A percentile compares a stretch with the other conserved stretches of the same genome.
Conservation (phyloP, 345 rosid species). For the Eucalyptus victrix region DNA sequence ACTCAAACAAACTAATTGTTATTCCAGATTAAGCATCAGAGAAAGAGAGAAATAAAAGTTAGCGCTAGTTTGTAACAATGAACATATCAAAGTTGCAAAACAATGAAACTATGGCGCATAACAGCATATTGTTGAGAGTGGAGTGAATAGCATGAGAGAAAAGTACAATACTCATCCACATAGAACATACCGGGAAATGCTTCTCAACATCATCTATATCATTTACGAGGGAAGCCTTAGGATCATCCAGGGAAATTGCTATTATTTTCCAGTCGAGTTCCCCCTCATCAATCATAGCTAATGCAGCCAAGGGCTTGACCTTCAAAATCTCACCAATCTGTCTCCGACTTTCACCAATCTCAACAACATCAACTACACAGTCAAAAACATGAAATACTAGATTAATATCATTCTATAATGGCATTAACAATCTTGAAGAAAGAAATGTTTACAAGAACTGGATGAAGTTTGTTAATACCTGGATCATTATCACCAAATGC, state of each 20-base stretch:
- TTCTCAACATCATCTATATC: conserved; percentile 84
- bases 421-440: neutral
- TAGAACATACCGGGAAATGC: conserved; percentile 70
- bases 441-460: neutral
- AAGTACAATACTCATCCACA: neutral
- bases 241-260: conserved; percentile 87
- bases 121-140: neutral
- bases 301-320: conserved; percentile 81
- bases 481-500: conserved; percentile 96
- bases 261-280: conserved; percentile 99
- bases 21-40: neutral
- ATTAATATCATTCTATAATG: neutral
- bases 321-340: conserved; percentile 68
- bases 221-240: conserved; percentile 85
- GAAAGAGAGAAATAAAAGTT: neutral
- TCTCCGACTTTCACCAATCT: conserved; percentile 65
- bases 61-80: neutral
- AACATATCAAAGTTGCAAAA: neutral
- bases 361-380: conserved; percentile 81
- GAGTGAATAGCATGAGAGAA: neutral
- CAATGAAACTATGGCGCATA: neutral
- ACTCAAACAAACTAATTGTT: neutral
- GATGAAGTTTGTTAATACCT: conserved; percentile 17
- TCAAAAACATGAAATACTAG: neutral
- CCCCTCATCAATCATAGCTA: conserved; percentile 98